Percentiles rank a stretch among this genome's conserved stretches.
phyloP scores from a whole-genome alignment of 495 filamentous ascomycete species.

The Penicillium atrosanguineum region DNA sequence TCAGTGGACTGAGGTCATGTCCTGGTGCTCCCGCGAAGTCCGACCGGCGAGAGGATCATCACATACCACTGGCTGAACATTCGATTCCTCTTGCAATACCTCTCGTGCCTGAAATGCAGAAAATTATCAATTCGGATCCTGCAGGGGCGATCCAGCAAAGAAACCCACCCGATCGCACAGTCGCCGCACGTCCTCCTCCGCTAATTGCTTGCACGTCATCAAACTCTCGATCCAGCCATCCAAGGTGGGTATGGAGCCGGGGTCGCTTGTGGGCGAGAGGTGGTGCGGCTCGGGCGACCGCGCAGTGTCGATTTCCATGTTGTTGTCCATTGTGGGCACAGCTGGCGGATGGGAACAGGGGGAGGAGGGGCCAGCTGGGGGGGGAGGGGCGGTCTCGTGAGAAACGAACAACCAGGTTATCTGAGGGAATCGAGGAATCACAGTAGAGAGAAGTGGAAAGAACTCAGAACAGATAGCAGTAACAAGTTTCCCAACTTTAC shows the following conservation, averaged over 20 bases:
- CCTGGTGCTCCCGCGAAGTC: neutral
- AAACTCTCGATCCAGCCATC: slow-evolving; percentile 98
- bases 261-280: slow-evolving; percentile 70
- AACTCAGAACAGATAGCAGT: slow-evolving; percentile 6
- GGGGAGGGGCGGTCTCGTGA: slow-evolving; percentile 46
- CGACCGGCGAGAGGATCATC: slow-evolving; percentile 20
- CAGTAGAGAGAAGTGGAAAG: slow-evolving; percentile 9
- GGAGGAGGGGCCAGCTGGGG: slow-evolving; percentile 35
- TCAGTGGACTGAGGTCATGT: slow-evolving; percentile 19
- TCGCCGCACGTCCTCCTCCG: slow-evolving; percentile 90
- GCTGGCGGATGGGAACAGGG: slow-evolving; percentile 16
- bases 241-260: slow-evolving; percentile 84
- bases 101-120: slow-evolving; percentile 71
- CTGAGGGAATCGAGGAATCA: slow-evolving; percentile 4
- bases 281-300: slow-evolving; percentile 79
- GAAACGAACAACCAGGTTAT: slow-evolving; percentile 18
- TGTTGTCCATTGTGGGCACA: slow-evolving; percentile 76
- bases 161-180: slow-evolving; percentile 91
- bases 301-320: slow-evolving; percentile 88
- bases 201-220: slow-evolving; percentile 98
- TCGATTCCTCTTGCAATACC: slow-evolving; percentile 94
- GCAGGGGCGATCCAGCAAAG: neutral
- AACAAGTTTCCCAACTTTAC: slow-evolving; percentile 15
- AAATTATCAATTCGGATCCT: slow-evolving; percentile 18
- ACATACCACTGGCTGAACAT: slow-evolving; percentile 97